phyloP scores from a whole-genome alignment of 192 early-diverging fungal genomes.

The Gamsiella multidivaricata region DNA sequence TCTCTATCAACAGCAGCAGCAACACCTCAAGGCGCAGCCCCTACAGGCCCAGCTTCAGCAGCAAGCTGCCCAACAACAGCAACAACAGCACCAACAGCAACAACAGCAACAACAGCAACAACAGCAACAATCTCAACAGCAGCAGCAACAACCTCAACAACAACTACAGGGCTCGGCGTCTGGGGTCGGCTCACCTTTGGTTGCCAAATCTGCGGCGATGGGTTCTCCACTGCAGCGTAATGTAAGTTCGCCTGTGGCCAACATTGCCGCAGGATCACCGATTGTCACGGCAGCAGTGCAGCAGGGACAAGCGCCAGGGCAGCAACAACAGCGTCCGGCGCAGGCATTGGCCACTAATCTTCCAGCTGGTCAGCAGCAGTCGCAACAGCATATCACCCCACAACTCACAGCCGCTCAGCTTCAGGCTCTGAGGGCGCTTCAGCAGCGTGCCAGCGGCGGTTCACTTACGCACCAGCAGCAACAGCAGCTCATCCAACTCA shows the following conservation, averaged over 20 bases:
- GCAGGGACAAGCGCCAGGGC: constrained; percentile 3
- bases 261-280: constrained; percentile 24
- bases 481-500: constrained; percentile 11
- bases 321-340: constrained; percentile 24
- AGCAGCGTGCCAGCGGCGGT: background rate
- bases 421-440: constrained; percentile 15
- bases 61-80: background rate
- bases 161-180: constrained; percentile 5
- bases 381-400: background rate
- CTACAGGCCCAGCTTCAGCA: background rate
- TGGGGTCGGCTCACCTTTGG: constrained; percentile 24
- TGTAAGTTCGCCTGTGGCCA: constrained; percentile 24
- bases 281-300: constrained; percentile 16
- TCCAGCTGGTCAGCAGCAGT: constrained; percentile 5
- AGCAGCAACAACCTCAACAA: background rate
- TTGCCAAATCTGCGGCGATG: constrained; percentile 9
- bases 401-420: constrained; percentile 12
- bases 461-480: constrained; percentile 33
- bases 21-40: constrained; percentile 25
- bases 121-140: constrained; percentile 6
- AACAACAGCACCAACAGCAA: background rate
- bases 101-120: constrained; percentile 7
- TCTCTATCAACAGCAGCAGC: constrained; percentile 41
- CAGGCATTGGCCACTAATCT: background rate
- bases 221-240: constrained; percentile 45